Evolutionary conservation across 2,329 filamentous ascomycete species (phyloP).

Genomic region (Alternaria viburni): DNA sequence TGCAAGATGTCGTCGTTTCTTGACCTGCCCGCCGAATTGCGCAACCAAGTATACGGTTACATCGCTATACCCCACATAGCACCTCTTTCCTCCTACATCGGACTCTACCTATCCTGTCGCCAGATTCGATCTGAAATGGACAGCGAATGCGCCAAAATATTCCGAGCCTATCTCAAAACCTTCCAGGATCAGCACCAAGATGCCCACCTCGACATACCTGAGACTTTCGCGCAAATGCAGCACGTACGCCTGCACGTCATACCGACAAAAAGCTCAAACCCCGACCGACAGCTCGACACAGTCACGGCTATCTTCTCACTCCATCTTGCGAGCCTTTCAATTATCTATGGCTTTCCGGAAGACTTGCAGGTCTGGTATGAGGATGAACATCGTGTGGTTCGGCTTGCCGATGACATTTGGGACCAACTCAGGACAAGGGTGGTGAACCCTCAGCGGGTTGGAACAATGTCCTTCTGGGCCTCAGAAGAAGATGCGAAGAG

Average conservation of each 20-base stretch:
- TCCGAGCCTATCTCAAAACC: background rate
- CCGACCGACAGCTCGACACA: rapidly evolving
- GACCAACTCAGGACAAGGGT: background rate
- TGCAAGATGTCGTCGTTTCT: background rate
- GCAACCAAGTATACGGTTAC: background rate
- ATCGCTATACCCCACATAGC: background rate
- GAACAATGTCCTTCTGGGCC: background rate
- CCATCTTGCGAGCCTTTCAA: background rate
- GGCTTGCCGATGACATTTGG: rapidly evolving
- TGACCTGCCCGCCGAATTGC: background rate
- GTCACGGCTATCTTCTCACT: background rate
- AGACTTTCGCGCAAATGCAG: background rate
- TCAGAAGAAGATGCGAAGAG: background rate
- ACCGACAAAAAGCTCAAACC: background rate
- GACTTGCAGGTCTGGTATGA: background rate
- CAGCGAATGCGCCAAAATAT: background rate
- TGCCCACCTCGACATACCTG: background rate
- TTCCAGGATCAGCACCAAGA: background rate
- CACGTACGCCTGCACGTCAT: background rate
- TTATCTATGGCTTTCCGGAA: background rate
- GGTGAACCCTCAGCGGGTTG: background rate
- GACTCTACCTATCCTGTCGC: background rate
- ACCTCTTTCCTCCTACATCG: background rate
- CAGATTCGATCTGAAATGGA: background rate
- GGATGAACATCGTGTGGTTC: rapidly evolving